Evolutionary conservation across 495 filamentous ascomycete genomes (phyloP), one percentile per base, ranked within the genome.

Genomic region (Hypoxylon cercidicola): DNA sequence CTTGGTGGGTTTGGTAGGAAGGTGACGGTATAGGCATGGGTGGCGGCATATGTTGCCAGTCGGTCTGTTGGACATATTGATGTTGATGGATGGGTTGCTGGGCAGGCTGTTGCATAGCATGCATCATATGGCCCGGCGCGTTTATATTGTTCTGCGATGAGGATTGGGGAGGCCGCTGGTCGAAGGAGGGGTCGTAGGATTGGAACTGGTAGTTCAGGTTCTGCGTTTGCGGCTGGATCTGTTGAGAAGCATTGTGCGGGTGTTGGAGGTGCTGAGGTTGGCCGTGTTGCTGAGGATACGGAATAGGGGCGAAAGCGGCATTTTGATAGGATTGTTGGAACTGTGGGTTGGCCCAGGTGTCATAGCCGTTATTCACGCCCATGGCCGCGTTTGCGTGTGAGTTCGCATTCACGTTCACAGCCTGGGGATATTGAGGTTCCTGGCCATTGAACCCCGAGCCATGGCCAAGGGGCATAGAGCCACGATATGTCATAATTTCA

Each of bases 391-490:
- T 28, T 7, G 25, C 25, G 25, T 28, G n/a, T n/a, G n/a, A n/a
- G n/a, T n/a, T 28, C 25, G 25, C 55, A 7, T 60, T 60, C 15
- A 3, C 40, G 56, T 60, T 62, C 47, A 51, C 52, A 55, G 58
- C 46, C 43, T 72, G 69, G 21, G 64, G 60, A 54, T 72, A 68
- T 45, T 71, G 72, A 51, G 39, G 63, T 56, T 74, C 71, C 57
- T 80, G 77, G 69, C 70, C 70, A 65, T 75, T 69, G 70, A 74
- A 81, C 48, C 68, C 71, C 56, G 66, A 68, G 62, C 60, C 72
- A 64, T 79, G 76, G 49, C 75, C 78, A 56, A 74, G 74, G 66
- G 80, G 80, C 70, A 79, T 75, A 54, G 74, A 71, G 69, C 72
- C 75, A 60, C 74, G 72, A 72, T 76, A 79, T 66, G 68, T 77